Evolutionary conservation across 192 early-diverging fungal species (phyloP), one percentile per base, ranked within the genome.

Genomic region (Coemansia sp.): DNA sequence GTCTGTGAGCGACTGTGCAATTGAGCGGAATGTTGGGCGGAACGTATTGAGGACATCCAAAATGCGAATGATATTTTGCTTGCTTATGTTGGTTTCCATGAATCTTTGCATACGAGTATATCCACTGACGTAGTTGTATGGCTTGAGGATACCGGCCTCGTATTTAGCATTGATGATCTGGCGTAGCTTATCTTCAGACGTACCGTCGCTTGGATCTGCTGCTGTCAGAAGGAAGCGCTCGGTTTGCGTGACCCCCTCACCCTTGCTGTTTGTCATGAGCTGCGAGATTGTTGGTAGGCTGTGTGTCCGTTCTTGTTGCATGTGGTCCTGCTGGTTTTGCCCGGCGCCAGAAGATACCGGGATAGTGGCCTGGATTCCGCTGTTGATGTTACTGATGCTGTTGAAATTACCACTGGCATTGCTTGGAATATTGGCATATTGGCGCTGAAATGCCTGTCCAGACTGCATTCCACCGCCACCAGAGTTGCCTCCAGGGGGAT

Each of bases 161-260:
- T 93, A 94, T 74, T 98, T 98, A 32, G 96, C 96, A 71, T 91
- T 90, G 72, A 98, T 94, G 19, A 98, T 91, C 66, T 93, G 90
- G 19, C 87, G 93, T 65, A 98, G 83, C 69, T 95, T 90, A 67
- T 94, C 95, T 73, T 95, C 93, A 9, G 89, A 86, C 22, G 89
- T 88, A 16, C 91, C 92, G 71, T 95, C 93, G 39, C 82, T 86
- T 0, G 96, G 96, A 72, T 98, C 95, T 0, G 96, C 96, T 1
- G 95, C 95, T 5, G 91, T 95, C 47, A 96, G 85, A 62, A 95
- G 88, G 74, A 96, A 98, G 61, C 74, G 74, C 66, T 82, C 80
- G 3, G 71, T 57, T 63, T 82, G 80, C 56, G 90, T 90, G 60
- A 96, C 94, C 19, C 92, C 86, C n/a, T 86, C 85, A 61, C 87